Percentiles rank a stretch among this genome's conserved stretches.
Conservation (phyloP, 2,329 filamentous ascomycete genomes). For the Monosporascus sp. region DNA sequence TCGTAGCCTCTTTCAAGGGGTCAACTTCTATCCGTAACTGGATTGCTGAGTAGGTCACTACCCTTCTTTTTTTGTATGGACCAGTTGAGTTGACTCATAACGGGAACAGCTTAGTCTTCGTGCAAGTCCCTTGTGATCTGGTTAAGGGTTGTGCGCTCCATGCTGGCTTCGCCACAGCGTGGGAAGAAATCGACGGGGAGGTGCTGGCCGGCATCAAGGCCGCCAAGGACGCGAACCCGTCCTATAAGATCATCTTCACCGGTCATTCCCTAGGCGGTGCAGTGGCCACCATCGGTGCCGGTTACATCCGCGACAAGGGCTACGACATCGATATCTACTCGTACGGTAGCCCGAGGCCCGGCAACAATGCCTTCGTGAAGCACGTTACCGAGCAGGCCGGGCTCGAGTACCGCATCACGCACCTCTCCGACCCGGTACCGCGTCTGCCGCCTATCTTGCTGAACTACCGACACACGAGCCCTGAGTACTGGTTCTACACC, state of each 20-base stretch:
- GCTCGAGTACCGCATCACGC: slow-evolving; percentile 59
- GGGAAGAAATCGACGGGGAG: slow-evolving; percentile 43
- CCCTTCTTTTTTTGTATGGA: not conserved
- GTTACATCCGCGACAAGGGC: slow-evolving; percentile 46
- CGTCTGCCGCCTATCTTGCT: slow-evolving; percentile 57
- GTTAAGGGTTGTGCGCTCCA: slow-evolving; percentile 46
- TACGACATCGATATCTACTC: slow-evolving; percentile 54
- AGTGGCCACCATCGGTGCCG: slow-evolving; percentile 55
- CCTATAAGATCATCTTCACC: slow-evolving; percentile 50
- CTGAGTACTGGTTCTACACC: slow-evolving; percentile 60
- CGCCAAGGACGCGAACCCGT: slow-evolving; percentile 42
- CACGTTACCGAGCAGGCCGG: slow-evolving; percentile 50
- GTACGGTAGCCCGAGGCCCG: slow-evolving; percentile 62
- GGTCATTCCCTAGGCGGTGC: slow-evolving; percentile 67
- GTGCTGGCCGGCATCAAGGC: slow-evolving; percentile 38
- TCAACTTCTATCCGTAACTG: slow-evolving; percentile 55
- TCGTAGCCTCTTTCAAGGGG: slow-evolving; percentile 58
- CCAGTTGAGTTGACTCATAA: not conserved
- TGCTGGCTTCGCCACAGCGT: slow-evolving; percentile 54
- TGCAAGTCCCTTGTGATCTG: slow-evolving; percentile 30
- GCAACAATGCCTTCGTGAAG: slow-evolving; percentile 48
- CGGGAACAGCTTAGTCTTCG: slow-evolving; percentile 34
- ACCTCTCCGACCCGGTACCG: slow-evolving; percentile 62
- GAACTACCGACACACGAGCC: slow-evolving; percentile 60
- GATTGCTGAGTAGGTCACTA: slow-evolving; percentile 42